Evolutionary conservation across 768 basidiomycete species (phyloP).

Genomic region (Podaxis sp.): DNA sequence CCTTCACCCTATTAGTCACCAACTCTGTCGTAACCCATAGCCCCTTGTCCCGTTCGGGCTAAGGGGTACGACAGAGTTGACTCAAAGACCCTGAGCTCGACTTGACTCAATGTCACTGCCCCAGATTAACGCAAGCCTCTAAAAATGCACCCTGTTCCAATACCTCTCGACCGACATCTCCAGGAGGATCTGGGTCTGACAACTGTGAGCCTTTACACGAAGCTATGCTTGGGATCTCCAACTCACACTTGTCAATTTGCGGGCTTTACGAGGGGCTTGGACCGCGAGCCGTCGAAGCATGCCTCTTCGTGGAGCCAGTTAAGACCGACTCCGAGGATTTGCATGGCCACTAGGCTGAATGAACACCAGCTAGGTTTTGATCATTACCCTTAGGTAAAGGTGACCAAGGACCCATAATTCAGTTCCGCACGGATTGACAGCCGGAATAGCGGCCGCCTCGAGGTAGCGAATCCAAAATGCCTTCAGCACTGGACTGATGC

Average conservation of each 20-base stretch:
- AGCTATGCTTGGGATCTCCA: background rate
- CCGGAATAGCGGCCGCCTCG: constrained; percentile 20
- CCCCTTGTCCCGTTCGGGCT: too few relatives aligned
- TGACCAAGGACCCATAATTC: background rate
- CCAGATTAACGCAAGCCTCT: constrained; percentile 20
- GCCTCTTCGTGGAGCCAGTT: constrained; percentile 26
- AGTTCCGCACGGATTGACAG: constrained; percentile 20
- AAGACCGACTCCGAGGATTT: background rate
- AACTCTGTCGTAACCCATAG: too few relatives aligned
- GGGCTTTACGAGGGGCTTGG: constrained; percentile 25
- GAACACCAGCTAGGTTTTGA: constrained; percentile 21
- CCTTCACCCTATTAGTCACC: too few relatives aligned
- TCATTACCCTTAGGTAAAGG: background rate
- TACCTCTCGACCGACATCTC: background rate
- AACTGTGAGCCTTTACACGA: constrained; percentile 17
- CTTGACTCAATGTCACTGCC: background rate
- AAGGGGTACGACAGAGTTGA: too few relatives aligned
- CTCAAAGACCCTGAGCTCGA: too few relatives aligned
- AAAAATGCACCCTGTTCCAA: background rate
- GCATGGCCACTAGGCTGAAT: background rate
- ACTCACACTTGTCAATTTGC: constrained; percentile 20
- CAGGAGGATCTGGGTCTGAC: constrained; percentile 26
- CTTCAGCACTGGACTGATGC: constrained; percentile 27
- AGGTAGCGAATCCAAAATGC: constrained; percentile 21
- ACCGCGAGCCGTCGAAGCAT: constrained; percentile 26